Percentiles rank a stretch among this genome's conserved stretches.
Conservation (phyloP, 2,329 filamentous ascomycete genomes). For the Ophiosphaerella narmari region DNA sequence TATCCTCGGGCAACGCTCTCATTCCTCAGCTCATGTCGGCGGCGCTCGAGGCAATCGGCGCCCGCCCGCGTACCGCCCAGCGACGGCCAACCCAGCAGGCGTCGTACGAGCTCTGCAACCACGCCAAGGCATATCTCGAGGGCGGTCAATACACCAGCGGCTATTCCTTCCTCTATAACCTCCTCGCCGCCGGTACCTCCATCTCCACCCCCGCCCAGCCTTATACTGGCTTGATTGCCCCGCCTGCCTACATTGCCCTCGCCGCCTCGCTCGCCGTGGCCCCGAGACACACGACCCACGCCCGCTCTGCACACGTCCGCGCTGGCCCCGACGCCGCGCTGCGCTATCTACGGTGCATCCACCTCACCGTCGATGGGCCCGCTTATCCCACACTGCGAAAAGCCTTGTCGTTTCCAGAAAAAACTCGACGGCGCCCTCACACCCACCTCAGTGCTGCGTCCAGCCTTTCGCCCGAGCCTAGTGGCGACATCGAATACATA, state of each 20-base stretch:
- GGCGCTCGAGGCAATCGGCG: constrained; percentile 29
- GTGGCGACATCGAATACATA: constrained; percentile 47
- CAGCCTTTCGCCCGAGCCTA: constrained; percentile 36
- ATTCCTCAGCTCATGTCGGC: not conserved
- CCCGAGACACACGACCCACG: constrained; percentile 76
- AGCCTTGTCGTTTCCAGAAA: constrained; percentile 69
- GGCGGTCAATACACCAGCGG: constrained; percentile 39
- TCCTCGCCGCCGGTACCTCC: constrained; percentile 38
- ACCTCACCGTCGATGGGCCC: constrained; percentile 69
- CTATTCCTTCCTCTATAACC: constrained; percentile 39
- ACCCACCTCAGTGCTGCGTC: constrained; percentile 20
- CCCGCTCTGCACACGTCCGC: constrained; percentile 63
- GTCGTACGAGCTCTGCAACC: constrained; percentile 42
- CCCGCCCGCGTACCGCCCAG: constrained; percentile 30
- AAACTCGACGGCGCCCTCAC: constrained; percentile 26
- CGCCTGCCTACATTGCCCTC: constrained; percentile 74
- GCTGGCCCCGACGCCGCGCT: constrained; percentile 70
- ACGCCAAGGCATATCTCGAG: constrained; percentile 45
- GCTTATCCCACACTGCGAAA: constrained; percentile 66
- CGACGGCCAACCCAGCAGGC: constrained; percentile 38
- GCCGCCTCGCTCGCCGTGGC: constrained; percentile 83
- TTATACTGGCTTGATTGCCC: constrained; percentile 65
- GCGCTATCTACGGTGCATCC: constrained; percentile 70
- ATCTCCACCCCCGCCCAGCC: constrained; percentile 40
- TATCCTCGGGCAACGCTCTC: too few species aligned